These are phyloP conservation scores for Leishmania arabica DNA, from an alignment of 208 protist species.

Conservation along the genomic window DNA sequence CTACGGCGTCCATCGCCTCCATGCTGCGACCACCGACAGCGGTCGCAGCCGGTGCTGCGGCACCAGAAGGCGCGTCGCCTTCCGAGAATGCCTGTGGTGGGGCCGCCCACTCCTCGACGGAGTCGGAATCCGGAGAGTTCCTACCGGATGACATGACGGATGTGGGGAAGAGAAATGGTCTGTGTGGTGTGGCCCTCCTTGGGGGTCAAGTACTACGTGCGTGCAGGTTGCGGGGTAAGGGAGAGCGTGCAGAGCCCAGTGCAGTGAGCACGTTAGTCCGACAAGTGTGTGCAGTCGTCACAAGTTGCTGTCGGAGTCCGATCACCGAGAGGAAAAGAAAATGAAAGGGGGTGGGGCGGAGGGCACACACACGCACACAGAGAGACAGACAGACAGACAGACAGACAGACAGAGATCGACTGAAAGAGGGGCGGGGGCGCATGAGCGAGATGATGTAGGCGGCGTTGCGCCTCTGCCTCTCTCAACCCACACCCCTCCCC, in stretches of 20 bases:
- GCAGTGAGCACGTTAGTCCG: not conserved
- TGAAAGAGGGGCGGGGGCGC: not conserved
- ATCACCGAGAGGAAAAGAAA: not conserved
- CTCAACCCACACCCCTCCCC: not conserved
- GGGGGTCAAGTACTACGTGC: not conserved
- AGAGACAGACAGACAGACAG: no score
- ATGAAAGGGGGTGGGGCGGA: not conserved
- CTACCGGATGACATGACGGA: constrained; percentile 13
- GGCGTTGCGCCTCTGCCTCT: not conserved
- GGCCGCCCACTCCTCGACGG: constrained; percentile 75
- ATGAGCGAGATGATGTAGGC: not conserved
- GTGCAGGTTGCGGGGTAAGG: not conserved
- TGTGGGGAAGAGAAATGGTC: not conserved
- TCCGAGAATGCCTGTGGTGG: constrained; percentile 20
- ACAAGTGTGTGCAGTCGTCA: not conserved
- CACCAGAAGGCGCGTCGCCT: constrained; percentile 8
- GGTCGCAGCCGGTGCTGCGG: not conserved
- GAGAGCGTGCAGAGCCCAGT: not conserved
- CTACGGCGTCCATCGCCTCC: constrained; percentile 52
- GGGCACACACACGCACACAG: no score
- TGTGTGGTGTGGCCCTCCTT: not conserved
- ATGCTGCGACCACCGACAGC: constrained; percentile 18
- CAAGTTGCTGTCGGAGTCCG: not conserved
- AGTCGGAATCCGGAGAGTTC: constrained; percentile 36
- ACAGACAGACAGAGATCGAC: no score